These are phyloP conservation scores for Paramecium sexaurelia DNA, from an alignment of 73 alveolate species.

Conservation along the genomic window DNA sequence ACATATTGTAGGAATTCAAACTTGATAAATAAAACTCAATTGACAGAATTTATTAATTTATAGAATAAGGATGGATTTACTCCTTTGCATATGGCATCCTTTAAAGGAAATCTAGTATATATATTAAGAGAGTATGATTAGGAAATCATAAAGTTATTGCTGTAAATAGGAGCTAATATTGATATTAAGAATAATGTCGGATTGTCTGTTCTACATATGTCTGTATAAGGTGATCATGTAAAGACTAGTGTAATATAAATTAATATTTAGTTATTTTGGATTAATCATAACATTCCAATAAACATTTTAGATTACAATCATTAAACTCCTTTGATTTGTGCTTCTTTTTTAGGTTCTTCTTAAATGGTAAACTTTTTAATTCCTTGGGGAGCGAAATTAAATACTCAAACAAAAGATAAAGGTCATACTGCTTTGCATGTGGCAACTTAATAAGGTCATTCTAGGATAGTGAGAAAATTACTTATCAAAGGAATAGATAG, in stretches of 20 bases:
- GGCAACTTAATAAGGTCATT: slow-evolving; percentile 31
- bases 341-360: slow-evolving; percentile 18
- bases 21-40: background rate
- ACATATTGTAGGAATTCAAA: background rate
- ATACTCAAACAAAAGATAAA: background rate
- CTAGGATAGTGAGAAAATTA: slow-evolving; percentile 37
- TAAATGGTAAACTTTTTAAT: slow-evolving; percentile 18
- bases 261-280: slow-evolving; percentile 8
- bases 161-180: background rate
- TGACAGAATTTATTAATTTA: background rate
- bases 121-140: background rate
- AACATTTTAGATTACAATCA: background rate
- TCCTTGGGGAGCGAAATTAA: slow-evolving; percentile 47
- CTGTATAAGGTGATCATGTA: slow-evolving; percentile 44
- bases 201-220: slow-evolving; percentile 39
- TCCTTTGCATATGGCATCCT: slow-evolving; percentile 46
- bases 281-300: background rate
- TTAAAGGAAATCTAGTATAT: slow-evolving; percentile 49
- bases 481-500: slow-evolving; percentile 46
- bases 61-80: slow-evolving; percentile 58
- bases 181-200: background rate
- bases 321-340: slow-evolving; percentile 33
- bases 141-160: background rate
- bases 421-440: slow-evolving; percentile 34
- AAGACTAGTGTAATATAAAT: background rate